Base-by-base conservation (phyloP, 2,329 filamentous ascomycete species). In the Myriosclerotinia curreyana region DNA sequence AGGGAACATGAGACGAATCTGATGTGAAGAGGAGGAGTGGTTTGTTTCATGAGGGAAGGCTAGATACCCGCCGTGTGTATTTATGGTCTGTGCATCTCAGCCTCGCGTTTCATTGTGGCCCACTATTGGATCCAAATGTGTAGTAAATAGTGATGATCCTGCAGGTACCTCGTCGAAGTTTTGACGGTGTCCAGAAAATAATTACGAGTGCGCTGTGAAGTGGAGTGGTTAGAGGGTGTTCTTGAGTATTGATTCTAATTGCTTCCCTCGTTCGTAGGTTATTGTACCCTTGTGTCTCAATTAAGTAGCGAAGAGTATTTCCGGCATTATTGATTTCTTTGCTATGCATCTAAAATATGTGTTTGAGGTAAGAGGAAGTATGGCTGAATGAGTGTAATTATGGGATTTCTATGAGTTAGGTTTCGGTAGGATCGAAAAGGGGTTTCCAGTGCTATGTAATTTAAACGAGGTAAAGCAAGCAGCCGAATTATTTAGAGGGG, bases 1-100 rank as follows among this genome's bases (percentile, higher is more conserved):
- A 38, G 52, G 11, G 42, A 22, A 63, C 34, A 63, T 63, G 60
- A 63, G 60, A 63, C 60, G 60, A 63, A 63, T 63, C 52, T 63
- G 60, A 58, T 63, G 52, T 58, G 60, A 63, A 40, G 60, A 44
- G 51, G 28, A 62, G 22, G 51, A 54, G 40, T 36, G 60, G 49
- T 62, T 54, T 53, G 60, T 62, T 62, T 62, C 60, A 62, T 54
- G 38, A 54, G 38, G 28, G 25, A 62, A 62, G 60, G 50, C 60
- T 62, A 62, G 44, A 60, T 60, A 60, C 50, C 56, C 56, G 46
- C 56, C 56, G 56, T 62, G 28, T 55, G 25, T 46, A 14, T 11
- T 55, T 46, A 36, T 62, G 36, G 40, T 55, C 60, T 46, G 60
- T 62, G 60, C 60, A 15, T 44, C 34, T 46, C 60, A 62, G 60